A percentile compares a stretch with the other conserved stretches of the same genome.
Conservation (phyloP, 2,329 filamentous ascomycete species). For the Shiraia sp. region DNA sequence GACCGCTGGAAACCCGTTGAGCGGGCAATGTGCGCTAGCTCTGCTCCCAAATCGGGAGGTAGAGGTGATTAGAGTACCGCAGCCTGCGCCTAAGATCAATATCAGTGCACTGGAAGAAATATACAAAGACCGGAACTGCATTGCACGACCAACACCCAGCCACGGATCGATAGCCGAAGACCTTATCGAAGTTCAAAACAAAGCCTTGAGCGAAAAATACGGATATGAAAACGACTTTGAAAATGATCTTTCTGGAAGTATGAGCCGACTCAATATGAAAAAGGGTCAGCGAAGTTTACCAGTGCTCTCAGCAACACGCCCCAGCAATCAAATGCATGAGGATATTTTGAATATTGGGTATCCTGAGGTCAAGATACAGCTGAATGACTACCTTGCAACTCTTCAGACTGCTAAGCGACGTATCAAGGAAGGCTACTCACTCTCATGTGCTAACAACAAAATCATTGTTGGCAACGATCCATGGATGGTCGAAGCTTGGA, state of each 20-base stretch:
- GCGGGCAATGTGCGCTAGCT: conserved; percentile 57
- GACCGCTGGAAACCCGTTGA: conserved; percentile 47
- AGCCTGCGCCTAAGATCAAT: conserved; percentile 47
- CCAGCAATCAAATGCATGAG: conserved; percentile 43
- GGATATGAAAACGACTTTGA: conserved; percentile 23
- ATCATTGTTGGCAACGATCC: conserved; percentile 70
- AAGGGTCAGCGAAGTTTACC: conserved; percentile 36
- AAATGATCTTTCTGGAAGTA: conserved; percentile 28
- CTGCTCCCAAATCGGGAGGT: conserved; percentile 58
- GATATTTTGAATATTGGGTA: conserved; percentile 42
- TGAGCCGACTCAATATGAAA: conserved; percentile 39
- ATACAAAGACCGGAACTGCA: conserved; percentile 36
- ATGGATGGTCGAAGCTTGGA: conserved; percentile 80
- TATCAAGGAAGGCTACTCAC: conserved; percentile 60
- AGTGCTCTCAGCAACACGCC: conserved; percentile 27
- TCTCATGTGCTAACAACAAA: conserved; percentile 67
- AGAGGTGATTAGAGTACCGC: conserved; percentile 53
- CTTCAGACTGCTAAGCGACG: conserved; percentile 53
- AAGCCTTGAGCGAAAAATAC: conserved; percentile 32
- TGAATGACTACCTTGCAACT: conserved; percentile 40
- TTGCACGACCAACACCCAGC: conserved; percentile 34
- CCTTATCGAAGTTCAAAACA: conserved; percentile 37
- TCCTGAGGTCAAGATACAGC: conserved; percentile 36
- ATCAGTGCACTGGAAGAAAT: conserved; percentile 52
- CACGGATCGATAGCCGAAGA: conserved; percentile 41